Base-by-base conservation (phyloP, 2,329 filamentous ascomycete species). In the Trichoderma sp. region DNA sequence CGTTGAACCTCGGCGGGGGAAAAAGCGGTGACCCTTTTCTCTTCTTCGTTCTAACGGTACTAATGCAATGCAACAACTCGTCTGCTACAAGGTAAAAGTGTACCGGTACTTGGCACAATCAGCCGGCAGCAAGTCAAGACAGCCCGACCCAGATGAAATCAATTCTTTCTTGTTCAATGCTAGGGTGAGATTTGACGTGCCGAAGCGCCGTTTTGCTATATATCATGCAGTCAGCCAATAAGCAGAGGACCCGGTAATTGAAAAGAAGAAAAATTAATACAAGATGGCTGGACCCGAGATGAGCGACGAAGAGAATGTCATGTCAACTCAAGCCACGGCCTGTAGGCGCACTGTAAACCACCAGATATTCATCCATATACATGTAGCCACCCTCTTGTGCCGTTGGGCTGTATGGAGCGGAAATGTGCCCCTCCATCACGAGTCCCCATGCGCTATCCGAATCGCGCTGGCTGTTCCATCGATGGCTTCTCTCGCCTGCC, bases 401-500 rank as follows among this genome's bases (percentile, higher is more conserved):
- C 2, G 56, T 28, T 54, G 30, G 28, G 39, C 28, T 55, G 32
- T 30, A 10, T 21, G 60, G 32, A 39, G 32, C 32, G n/a, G 21
- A 5, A 13, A 14, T 11, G n/a, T 39, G n/a, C 32, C 39, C 34
- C 54, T 24, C 39, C 54, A 34, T 68, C 58, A 68, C 49, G 49
- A 54, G 18, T 63, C 71, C 60, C 68, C 71, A 65, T 75, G 74
- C 10, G 76, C 76, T 34, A 76, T 63, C 10, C 77, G 74, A 63
- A 79, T 75, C 32, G 76, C 77, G 61, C 72, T 74, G 13, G 77
- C 77, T 16, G 75, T 79, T 66, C 69, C 71, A 24, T 77, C 72
- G 55, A 79, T 80, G 52, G 79, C 79, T 24, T 79, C 75, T 7
- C 74, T 73, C 5, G 76, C 78, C 72, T 80, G 78, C 78, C 76